phyloP scores from a whole-genome alignment of 2,329 filamentous ascomycete species.

The Sordariomycetes sp. region DNA sequence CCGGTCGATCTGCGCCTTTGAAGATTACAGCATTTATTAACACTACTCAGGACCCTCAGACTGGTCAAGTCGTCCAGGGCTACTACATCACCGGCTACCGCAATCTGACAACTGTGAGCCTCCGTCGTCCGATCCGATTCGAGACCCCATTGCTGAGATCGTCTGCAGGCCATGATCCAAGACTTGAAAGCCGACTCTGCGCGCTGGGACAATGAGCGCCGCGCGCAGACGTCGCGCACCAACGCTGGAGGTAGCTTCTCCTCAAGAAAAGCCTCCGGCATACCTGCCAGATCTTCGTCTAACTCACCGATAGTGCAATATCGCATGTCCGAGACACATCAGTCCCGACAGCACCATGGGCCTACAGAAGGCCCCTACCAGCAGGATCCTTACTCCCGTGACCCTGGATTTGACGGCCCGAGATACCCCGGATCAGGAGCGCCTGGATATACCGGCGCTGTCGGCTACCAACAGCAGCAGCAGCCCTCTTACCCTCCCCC shows the following conservation, averaged over 20 bases:
- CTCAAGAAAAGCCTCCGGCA: conserved; percentile 39
- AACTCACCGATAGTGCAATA: conserved; percentile 51
- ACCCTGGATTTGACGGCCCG: conserved; percentile 30
- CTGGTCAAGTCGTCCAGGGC: conserved; percentile 54
- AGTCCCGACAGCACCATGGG: conserved; percentile 38
- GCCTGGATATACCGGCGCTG: conserved; percentile 37
- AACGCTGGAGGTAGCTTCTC: conserved; percentile 48
- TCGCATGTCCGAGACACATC: conserved; percentile 43
- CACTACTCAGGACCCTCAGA: conserved; percentile 48
- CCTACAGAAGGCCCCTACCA: conserved; percentile 29
- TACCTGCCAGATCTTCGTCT: conserved; percentile 42
- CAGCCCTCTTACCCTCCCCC: conserved; percentile 16
- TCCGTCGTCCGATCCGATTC: neutral
- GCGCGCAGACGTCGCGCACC: conserved; percentile 43
- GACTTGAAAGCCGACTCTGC: conserved; percentile 54
- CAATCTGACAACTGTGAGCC: conserved; percentile 63
- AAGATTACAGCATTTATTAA: too few relatives aligned
- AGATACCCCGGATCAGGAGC: conserved; percentile 43
- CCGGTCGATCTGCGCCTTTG: too few relatives aligned
- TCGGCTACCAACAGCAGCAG: conserved; percentile 20
- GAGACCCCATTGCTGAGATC: conserved; percentile 4
- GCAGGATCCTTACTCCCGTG: conserved; percentile 26
- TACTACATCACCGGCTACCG: conserved; percentile 75
- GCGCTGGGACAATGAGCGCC: conserved; percentile 52
- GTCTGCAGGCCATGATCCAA: conserved; percentile 49